These are phyloP conservation scores for Mariannaea sp. DNA, from an alignment of 2,329 filamentous ascomycete genomes.

Conservation along the genomic window DNA sequence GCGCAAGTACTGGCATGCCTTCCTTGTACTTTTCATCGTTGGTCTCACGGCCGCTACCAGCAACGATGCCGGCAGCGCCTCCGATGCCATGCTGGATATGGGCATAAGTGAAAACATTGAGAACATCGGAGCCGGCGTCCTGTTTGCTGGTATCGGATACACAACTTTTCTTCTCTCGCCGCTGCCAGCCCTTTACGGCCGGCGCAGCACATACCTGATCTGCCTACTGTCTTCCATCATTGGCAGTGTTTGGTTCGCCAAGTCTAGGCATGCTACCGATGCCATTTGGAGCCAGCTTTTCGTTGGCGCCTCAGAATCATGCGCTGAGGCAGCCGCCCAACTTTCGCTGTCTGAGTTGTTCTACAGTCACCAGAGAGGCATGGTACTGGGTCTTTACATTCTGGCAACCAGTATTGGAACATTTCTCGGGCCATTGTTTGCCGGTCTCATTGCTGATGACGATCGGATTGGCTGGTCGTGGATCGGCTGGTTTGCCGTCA, in stretches of 20 bases:
- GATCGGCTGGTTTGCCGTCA: constrained; percentile 16
- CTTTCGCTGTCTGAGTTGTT: constrained; percentile 17
- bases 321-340: constrained; percentile 17
- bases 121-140: constrained; percentile 11
- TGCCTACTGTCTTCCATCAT: constrained; percentile 11
- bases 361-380: constrained; percentile 15
- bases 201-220: constrained; percentile 14
- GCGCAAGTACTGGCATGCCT: constrained; percentile 17
- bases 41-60: constrained; percentile 13
- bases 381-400: constrained; percentile 13
- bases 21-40: constrained; percentile 14
- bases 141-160: constrained; percentile 15
- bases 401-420: constrained; percentile 15
- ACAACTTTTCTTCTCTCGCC: constrained; percentile 12
- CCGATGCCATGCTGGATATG: constrained; percentile 1
- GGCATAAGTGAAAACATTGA: constrained; percentile 14
- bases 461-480: constrained; percentile 12
- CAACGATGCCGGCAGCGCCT: constrained; percentile 14
- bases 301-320: constrained; percentile 15
- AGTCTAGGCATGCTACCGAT: constrained; percentile 1
- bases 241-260: constrained; percentile 16
- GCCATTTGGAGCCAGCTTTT: constrained; percentile 21
- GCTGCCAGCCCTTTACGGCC: constrained; percentile 9
- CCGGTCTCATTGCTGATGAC: constrained; percentile 13
- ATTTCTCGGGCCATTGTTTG: constrained; percentile 13